Conservation (phyloP, 225 moss, liverwort and hornwort genomes). For the Polytrichum commune region DNA sequence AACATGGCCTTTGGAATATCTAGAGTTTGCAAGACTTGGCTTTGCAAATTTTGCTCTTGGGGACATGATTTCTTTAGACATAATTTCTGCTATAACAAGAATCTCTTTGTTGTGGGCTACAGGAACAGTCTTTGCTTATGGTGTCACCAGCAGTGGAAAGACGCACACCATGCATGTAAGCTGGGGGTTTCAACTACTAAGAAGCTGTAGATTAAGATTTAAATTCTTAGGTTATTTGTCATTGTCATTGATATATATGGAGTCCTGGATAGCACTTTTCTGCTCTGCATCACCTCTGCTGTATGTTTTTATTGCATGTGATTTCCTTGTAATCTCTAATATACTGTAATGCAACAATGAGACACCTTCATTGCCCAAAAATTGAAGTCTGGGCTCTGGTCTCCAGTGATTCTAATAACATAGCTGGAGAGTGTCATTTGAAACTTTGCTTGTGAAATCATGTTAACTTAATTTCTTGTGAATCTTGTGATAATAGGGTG, state of each 20-base stretch:
- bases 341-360: too few relatives aligned
- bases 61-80: too few relatives aligned
- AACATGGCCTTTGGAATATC: background rate
- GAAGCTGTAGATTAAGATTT: slow-evolving; percentile 4
- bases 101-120: slow-evolving; percentile 10
- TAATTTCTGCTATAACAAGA: too few relatives aligned
- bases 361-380: too few relatives aligned
- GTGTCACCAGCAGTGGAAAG: slow-evolving; percentile 98
- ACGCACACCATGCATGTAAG: slow-evolving; percentile 99
- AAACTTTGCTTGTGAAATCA: too few relatives aligned
- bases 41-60: too few relatives aligned
- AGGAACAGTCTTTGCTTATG: slow-evolving; percentile 98
- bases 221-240: slow-evolving; percentile 6
- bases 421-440: too few relatives aligned
- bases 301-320: background rate
- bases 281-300: background rate
- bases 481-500: slow-evolving; percentile 58
- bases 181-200: slow-evolving; percentile 12
- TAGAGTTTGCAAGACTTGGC: too few relatives aligned
- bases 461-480: background rate
- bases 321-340: too few relatives aligned
- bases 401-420: too few relatives aligned
- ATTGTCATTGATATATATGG: too few relatives aligned
- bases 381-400: too few relatives aligned
- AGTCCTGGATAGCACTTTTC: background rate